Conservation (phyloP, 306 rosid genomes). For the Calophaca sinica region DNA sequence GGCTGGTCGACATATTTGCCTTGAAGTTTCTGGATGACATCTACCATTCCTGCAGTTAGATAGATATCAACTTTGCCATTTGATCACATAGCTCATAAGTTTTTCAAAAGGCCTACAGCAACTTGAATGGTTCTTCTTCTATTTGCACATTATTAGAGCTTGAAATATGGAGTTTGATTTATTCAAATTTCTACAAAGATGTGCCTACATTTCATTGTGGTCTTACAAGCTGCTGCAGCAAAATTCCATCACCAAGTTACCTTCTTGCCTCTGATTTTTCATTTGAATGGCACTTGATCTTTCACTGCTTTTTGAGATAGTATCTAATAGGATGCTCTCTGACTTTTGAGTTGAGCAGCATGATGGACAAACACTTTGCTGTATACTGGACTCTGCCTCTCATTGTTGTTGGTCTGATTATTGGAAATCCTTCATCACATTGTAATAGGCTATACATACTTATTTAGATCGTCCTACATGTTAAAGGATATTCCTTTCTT, state of each 20-base stretch:
- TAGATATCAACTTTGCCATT: conserved; percentile 42
- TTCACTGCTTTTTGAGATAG: conserved; percentile 15
- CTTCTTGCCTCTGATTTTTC: conserved; percentile 25
- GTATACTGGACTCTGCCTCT: conserved; percentile 15
- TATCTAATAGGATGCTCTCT: conserved; percentile 26
- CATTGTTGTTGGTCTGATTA: conserved; percentile 27
- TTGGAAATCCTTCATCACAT: conserved; percentile 48
- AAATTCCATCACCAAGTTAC: conserved; percentile 13
- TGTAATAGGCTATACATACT: conserved; percentile 24
- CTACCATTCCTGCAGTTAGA: conserved; percentile 40
- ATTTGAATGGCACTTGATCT: conserved; percentile 13
- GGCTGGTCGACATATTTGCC: conserved; percentile 38
- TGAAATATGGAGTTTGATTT: background rate
- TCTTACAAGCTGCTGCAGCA: background rate
- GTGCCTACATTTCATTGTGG: conserved; percentile 14
- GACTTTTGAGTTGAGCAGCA: conserved; percentile 28
- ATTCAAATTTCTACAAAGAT: conserved; percentile 3
- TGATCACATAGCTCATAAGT: conserved; percentile 33
- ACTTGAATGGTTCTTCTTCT: conserved; percentile 36
- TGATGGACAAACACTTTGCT: conserved; percentile 28
- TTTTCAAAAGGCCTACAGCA: conserved; percentile 36
- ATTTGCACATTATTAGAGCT: conserved; percentile 23
- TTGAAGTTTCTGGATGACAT: conserved; percentile 31
- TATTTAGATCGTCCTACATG: conserved; percentile 5
- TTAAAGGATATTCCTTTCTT: conserved; percentile 18